Evolutionary conservation across 257 asterid species (phyloP), one percentile per base, ranked within the genome.

Genomic region (Orobanche coerulescens): DNA sequence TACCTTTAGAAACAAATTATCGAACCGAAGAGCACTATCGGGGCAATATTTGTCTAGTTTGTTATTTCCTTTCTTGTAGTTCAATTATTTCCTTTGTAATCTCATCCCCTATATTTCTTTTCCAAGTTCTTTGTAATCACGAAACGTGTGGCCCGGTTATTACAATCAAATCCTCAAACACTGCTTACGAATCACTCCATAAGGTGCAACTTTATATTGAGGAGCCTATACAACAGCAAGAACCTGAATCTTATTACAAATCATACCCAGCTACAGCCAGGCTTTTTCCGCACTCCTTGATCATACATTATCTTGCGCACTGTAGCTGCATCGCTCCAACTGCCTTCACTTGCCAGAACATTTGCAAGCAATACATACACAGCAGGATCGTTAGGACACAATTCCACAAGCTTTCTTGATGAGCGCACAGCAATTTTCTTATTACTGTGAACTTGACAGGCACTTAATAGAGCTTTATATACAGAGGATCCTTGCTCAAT

Each of bases 231-330:
- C 28, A 3, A 56, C 24, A 18, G 16, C 47, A 34, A 31, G 62
- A 26, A 15, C 13, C 4, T 19, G 20, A 12, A 22, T 37, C 56
- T 34, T 23, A 9, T 51, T 39, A 4, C 43, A 31, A 22, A 20
- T 80, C 79, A 81, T 67, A 85, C 43, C 84, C 91, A 61, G 59
- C 88, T 85, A 75, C 34, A 62, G 31, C 80, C 88, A 12, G 90
- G 80, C 37, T 42, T 68, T 73, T 85, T 85, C 58, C 62, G 71
- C 75, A 79, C 77, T 31, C 82, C 74, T 58, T 71, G 75, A 31
- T 70, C 71, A 61, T 58, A 61, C 80, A 83, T 77, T 7, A 75
- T 59, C 67, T 61, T 79, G 34, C 86, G 81, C 10, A 77, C 77
- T 24, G 39, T 59, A 28, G 80, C 88, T 22, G 83, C 85, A 39